Base-by-base conservation (phyloP, 1,284 basidiomycete genomes). In the Uromyces viciae-fabae region DNA sequence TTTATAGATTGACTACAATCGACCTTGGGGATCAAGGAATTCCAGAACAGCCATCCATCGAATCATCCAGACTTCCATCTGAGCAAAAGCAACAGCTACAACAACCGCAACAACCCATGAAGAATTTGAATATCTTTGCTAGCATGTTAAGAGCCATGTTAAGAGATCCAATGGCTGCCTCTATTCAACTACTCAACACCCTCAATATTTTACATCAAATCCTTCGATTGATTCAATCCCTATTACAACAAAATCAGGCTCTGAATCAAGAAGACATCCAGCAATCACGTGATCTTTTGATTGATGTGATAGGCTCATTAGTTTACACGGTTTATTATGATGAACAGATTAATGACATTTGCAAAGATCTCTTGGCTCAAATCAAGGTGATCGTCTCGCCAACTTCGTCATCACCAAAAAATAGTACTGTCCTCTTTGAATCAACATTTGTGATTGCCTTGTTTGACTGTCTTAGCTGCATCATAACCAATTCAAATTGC, bases 131-230 rank as follows among this genome's bases (percentile, higher is more conserved):
- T n/a, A 43, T 54, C 36, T n/a, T 75, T n/a, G n/a, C 54, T 19
- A 54, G 73, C 4, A 58, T 75, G n/a, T 31, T 75, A 31, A 60
- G 28, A 3, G n/a, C 56, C 5, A 62, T 75, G 52, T n/a, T 75
- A 0, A 43, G 2, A 25, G 56, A 75, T 31, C 73, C 73, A 17
- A 22, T 75, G 11, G 38, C 54, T 5, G 15, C 15, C 28, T 28
- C 54, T 8, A 75, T 75, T 19, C 54, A 75, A 31, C 19, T 75
- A 28, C 73, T 75, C 25, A 75, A 75, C 28, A 75, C 40, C n/a
- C 52, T 62, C 25, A 75, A 60, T 28, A 60, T 75, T 31, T 14
- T 46, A 2, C 73, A 75, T 38, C 52, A 58, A 56, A 54, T 75
- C n/a, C 15, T 75, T 5, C 73, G 73, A 1, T 31, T 75, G 73